phyloP scores from a whole-genome alignment of 768 basidiomycete genomes.

The Tulasnella sp. region DNA sequence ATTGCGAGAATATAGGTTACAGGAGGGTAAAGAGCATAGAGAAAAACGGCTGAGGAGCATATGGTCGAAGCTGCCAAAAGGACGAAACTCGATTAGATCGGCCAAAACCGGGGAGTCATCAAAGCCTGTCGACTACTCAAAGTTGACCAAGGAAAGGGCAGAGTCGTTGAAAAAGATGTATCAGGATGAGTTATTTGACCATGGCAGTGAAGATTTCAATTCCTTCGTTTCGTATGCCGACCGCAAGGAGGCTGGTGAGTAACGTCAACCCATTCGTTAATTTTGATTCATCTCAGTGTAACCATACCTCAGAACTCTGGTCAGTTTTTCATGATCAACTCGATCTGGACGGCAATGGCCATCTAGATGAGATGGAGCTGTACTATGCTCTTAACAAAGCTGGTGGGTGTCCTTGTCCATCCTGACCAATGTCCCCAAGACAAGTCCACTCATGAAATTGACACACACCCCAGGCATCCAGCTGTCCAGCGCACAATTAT shows the following conservation, averaged over 20 bases:
- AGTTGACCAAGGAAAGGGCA: slow-evolving; percentile 42
- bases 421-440: slow-evolving; percentile 16
- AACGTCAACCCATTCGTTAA: neutral
- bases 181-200: slow-evolving; percentile 56
- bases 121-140: slow-evolving; percentile 17
- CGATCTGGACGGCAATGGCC: slow-evolving; percentile 80
- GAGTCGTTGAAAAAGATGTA: slow-evolving; percentile 56
- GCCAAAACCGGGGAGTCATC: slow-evolving; percentile 20
- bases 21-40: slow-evolving; percentile 50
- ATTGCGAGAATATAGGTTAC: slow-evolving; percentile 48
- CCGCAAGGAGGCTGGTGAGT: slow-evolving; percentile 67
- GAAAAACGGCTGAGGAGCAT: slow-evolving; percentile 47
- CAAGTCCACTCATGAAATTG: slow-evolving; percentile 6
- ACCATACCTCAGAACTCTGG: slow-evolving; percentile 58
- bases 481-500: slow-evolving; percentile 51
- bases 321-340: slow-evolving; percentile 80
- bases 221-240: slow-evolving; percentile 65
- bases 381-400: slow-evolving; percentile 51
- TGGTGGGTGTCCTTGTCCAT: too few relatives aligned
- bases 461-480: slow-evolving; percentile 43
- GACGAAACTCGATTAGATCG: slow-evolving; percentile 1
- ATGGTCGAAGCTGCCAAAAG: slow-evolving; percentile 44
- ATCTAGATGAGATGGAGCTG: slow-evolving; percentile 54
- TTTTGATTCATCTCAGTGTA: neutral
- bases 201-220: slow-evolving; percentile 39